Percentiles rank a stretch among this genome's conserved stretches.
phyloP scores from a whole-genome alignment of 805 yeast genomes.

The Groenewaldozyma salmanticensis region DNA sequence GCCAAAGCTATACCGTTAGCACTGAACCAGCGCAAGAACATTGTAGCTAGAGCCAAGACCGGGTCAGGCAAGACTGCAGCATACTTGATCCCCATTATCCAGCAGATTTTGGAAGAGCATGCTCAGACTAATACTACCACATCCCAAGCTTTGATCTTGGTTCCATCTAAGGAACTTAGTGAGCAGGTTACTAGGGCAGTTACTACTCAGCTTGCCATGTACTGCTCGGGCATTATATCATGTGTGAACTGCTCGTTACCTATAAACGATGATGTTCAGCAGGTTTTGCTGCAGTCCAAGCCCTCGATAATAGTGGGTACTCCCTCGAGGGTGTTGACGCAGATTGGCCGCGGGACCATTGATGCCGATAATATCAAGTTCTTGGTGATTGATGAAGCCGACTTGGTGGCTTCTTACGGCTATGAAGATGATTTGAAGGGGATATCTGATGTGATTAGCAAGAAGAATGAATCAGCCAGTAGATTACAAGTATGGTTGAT shows the following conservation, averaged over 20 bases:
- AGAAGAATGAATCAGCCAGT: conserved; percentile 34
- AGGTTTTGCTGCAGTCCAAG: conserved; percentile 55
- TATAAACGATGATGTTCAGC: conserved; percentile 59
- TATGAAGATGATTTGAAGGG: conserved; percentile 73
- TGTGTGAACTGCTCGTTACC: conserved; percentile 58
- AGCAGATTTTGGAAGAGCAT: conserved; percentile 23
- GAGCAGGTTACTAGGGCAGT: conserved; percentile 66
- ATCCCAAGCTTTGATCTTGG: conserved; percentile 61
- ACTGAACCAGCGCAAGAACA: conserved; percentile 78
- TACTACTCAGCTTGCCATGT: conserved; percentile 55
- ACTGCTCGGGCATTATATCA: conserved; percentile 57
- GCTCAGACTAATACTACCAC: conserved; percentile 16
- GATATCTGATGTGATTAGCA: conserved; percentile 56
- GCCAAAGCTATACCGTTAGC: conserved; percentile 89
- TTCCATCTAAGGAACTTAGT: conserved; percentile 88
- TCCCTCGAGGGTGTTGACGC: conserved; percentile 63
- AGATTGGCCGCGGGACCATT: conserved; percentile 35
- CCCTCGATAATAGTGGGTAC: conserved; percentile 84
- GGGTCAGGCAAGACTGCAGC: conserved; percentile 97
- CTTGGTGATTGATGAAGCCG: conserved; percentile 91
- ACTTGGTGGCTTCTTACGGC: conserved; percentile 81
- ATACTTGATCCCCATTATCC: conserved; percentile 77
- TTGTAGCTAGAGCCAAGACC: conserved; percentile 87
- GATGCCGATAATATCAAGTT: conserved; percentile 50
- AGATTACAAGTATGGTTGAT: conserved; percentile 70